Conservation (phyloP, 495 filamentous ascomycete genomes). For the Talaromyces nanjingensis region DNA sequence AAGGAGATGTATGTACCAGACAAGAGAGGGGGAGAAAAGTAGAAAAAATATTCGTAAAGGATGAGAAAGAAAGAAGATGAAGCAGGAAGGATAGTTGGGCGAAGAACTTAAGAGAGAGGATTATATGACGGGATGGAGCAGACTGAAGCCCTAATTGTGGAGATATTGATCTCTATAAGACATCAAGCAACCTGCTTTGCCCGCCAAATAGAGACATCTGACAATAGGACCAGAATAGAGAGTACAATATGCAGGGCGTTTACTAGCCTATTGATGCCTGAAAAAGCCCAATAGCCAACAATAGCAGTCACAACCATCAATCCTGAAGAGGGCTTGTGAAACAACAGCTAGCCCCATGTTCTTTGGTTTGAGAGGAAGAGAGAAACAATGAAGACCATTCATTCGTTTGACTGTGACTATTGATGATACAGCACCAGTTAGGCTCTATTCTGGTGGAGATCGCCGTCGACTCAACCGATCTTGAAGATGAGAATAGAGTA, state of each 20-base stretch:
- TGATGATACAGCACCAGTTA: not conserved
- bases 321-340: constrained; percentile 4
- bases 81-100: constrained; percentile 14
- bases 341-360: constrained; percentile 4
- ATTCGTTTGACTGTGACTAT: not conserved
- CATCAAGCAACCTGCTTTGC: not conserved
- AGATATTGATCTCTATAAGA: constrained; percentile 4
- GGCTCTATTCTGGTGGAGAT: not conserved
- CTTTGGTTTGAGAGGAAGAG: not conserved
- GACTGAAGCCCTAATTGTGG: constrained; percentile 1
- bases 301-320: not conserved
- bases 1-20: constrained; percentile 13
- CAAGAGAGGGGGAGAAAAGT: constrained; percentile 5
- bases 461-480: not conserved
- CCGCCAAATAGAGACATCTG: not conserved
- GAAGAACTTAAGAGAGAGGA: constrained; percentile 10
- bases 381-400: constrained; percentile 8
- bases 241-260: not conserved
- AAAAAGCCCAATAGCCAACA: not conserved
- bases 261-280: not conserved
- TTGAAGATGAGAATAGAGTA: not conserved
- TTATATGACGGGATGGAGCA: constrained; percentile 3
- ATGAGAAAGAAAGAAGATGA: constrained; percentile 13
- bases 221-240: constrained; percentile 2
- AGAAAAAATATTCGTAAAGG: constrained; percentile 4